Percentiles rank a stretch among this genome's conserved stretches.
phyloP scores from a whole-genome alignment of 2,329 filamentous ascomycete genomes.

The Hypomyces perniciosus region DNA sequence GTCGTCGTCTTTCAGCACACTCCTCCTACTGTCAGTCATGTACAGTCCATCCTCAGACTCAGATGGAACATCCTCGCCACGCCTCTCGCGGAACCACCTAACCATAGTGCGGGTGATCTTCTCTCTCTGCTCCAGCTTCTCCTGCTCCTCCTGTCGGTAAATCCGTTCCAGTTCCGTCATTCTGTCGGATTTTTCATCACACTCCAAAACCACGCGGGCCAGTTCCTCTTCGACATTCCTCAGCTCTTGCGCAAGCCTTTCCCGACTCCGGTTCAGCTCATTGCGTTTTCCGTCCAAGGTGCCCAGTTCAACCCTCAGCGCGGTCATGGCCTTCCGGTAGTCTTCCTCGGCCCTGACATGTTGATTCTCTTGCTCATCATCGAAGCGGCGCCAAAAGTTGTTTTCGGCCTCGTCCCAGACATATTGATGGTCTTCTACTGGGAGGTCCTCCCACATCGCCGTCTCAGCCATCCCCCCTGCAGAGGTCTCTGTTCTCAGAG shows the following conservation, averaged over 20 bases:
- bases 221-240: slow-evolving; percentile 34
- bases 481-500: too few relatives aligned
- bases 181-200: slow-evolving; percentile 29
- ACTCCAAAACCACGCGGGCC: slow-evolving; percentile 23
- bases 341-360: slow-evolving; percentile 21
- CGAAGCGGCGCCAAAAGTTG: slow-evolving; percentile 29
- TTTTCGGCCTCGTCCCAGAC: slow-evolving; percentile 32
- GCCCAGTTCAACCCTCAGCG: slow-evolving; percentile 24
- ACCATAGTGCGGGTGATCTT: slow-evolving; percentile 27
- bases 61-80: slow-evolving; percentile 19
- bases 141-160: slow-evolving; percentile 24
- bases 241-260: slow-evolving; percentile 25
- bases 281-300: slow-evolving; percentile 23
- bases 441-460: slow-evolving; percentile 25
- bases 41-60: slow-evolving; percentile 15
- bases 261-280: slow-evolving; percentile 23
- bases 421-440: slow-evolving; percentile 25
- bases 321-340: slow-evolving; percentile 21
- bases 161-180: slow-evolving; percentile 28
- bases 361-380: slow-evolving; percentile 19
- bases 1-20: slow-evolving; percentile 4
- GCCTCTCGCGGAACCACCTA: slow-evolving; percentile 28
- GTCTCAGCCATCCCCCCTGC: slow-evolving; percentile 12
- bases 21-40: slow-evolving; percentile 8
- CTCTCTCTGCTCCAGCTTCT: slow-evolving; percentile 23